Percentiles rank a stretch among this genome's conserved stretches.
Evolutionary conservation across 768 basidiomycete genomes (phyloP).

Genomic region (Boletus barrowsii): DNA sequence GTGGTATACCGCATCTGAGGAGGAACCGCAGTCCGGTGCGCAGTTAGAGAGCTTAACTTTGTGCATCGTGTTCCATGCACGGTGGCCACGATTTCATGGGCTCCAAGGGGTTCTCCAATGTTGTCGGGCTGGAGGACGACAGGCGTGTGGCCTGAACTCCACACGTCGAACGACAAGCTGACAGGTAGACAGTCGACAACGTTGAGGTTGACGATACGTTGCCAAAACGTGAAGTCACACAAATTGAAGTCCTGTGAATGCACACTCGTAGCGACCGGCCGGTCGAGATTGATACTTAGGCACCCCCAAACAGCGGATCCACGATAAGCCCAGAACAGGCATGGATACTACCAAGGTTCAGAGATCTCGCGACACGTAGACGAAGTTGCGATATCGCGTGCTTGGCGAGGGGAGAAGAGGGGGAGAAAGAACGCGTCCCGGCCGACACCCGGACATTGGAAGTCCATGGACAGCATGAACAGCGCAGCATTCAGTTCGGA

Average conservation of each 20-base stretch:
- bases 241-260: too few relatives aligned
- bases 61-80: slow-evolving; percentile 1
- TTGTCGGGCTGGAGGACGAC: not conserved
- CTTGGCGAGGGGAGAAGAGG: not conserved
- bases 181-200: not conserved
- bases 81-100: slow-evolving; percentile 2
- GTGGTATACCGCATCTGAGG: not conserved
- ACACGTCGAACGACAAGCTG: not conserved
- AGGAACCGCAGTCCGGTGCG: not conserved
- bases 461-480: not conserved
- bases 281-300: not conserved
- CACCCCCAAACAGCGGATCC: not conserved
- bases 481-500: not conserved
- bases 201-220: not conserved
- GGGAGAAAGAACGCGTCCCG: slow-evolving; percentile 3
- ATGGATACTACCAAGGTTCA: slow-evolving; percentile 6
- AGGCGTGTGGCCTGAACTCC: slow-evolving; percentile 1
- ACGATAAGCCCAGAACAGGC: slow-evolving; percentile 5
- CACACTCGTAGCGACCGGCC: not conserved
- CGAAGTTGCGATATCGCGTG: not conserved
- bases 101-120: not conserved
- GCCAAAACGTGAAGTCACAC: not conserved
- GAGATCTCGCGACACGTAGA: slow-evolving; percentile 4
- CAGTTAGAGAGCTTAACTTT: slow-evolving; percentile 13
- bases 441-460: not conserved